phyloP scores from a whole-genome alignment of 2,329 filamentous ascomycete species.

The Sporothrix pallida region DNA sequence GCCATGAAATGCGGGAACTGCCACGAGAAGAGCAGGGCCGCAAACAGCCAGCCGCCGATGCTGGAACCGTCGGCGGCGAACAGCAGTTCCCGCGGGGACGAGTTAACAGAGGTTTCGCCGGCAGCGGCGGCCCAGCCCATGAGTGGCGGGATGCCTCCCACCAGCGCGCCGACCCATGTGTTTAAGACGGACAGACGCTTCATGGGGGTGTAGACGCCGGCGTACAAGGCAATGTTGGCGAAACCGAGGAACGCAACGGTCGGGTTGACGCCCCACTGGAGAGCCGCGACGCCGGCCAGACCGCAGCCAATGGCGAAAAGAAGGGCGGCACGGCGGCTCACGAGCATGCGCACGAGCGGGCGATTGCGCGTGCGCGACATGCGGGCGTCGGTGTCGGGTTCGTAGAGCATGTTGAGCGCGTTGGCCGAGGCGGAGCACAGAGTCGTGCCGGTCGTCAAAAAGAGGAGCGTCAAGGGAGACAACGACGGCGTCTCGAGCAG shows the following conservation, averaged over 20 bases:
- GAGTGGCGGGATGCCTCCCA: constrained; percentile 90
- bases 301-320: constrained; percentile 80
- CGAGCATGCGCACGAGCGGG: constrained; percentile 81
- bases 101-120: constrained; percentile 73
- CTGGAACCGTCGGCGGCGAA: constrained; percentile 66
- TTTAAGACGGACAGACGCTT: constrained; percentile 87
- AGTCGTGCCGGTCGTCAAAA: constrained; percentile 87
- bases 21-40: constrained; percentile 86
- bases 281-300: constrained; percentile 68
- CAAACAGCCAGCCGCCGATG: constrained; percentile 86
- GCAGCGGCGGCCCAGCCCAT: constrained; percentile 99
- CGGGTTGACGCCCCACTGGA: constrained; percentile 92
- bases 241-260: constrained; percentile 86
- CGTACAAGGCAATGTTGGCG: constrained; percentile 86
- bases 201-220: constrained; percentile 88
- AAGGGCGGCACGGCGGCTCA: constrained; percentile 73
- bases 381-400: constrained; percentile 84
- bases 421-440: constrained; percentile 92
- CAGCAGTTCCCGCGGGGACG: constrained; percentile 65
- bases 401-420: constrained; percentile 95
- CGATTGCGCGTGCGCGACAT: constrained; percentile 94
- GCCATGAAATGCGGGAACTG: constrained; percentile 99
- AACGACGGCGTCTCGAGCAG: constrained; percentile 70
- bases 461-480: constrained; percentile 87
- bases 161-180: constrained; percentile 92